Conservation (phyloP, 495 filamentous ascomycete species). For the Tricharina praecox region DNA sequence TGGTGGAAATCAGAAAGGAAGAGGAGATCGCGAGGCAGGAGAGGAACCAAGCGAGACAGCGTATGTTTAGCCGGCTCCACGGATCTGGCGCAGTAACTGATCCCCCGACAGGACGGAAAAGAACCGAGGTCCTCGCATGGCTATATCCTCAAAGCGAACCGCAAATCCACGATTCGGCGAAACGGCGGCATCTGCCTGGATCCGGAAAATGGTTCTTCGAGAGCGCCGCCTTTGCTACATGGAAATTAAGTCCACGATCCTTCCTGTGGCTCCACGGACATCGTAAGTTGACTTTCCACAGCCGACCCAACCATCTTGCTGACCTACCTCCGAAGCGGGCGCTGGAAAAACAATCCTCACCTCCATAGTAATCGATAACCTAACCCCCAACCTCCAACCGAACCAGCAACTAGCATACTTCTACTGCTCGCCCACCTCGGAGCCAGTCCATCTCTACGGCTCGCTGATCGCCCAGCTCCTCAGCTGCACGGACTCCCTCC, state of each 20-base stretch:
- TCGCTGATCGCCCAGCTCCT: conserved; percentile 8
- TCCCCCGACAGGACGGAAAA: not conserved
- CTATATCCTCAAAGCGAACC: not conserved
- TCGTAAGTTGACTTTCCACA: too few species aligned
- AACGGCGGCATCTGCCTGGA: not conserved
- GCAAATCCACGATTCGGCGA: not conserved
- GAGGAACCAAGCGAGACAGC: not conserved
- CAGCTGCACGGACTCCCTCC: not conserved
- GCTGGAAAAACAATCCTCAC: not conserved
- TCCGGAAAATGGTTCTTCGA: not conserved
- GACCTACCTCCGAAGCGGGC: not conserved
- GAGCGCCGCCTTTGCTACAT: not conserved
- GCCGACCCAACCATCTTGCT: too few species aligned
- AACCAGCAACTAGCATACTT: not conserved
- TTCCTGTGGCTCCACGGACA: not conserved
- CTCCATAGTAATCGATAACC: not conserved
- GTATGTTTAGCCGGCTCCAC: too few species aligned
- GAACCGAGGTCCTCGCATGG: not conserved
- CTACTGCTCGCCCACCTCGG: not conserved
- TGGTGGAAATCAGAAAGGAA: not conserved
- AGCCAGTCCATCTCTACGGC: not conserved
- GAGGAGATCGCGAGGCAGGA: not conserved
- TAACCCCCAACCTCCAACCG: not conserved
- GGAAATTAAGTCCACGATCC: not conserved
- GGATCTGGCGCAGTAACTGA: too few species aligned